Base-by-base conservation (phyloP, 1,139 yeast species). In the Nakaseomyces glabratus region DNA sequence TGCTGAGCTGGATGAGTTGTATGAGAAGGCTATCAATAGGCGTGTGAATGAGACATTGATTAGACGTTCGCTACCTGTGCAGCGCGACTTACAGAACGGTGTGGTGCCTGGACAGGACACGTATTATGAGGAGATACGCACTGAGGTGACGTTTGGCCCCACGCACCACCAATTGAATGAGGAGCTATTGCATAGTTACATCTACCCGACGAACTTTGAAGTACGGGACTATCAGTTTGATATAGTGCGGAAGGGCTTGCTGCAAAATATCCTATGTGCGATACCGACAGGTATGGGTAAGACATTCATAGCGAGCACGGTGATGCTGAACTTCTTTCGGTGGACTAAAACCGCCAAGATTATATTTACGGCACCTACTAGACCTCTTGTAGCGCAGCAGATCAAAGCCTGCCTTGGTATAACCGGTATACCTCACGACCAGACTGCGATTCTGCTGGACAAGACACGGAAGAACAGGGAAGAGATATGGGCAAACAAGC, bases 241-340 rank as follows among this genome's bases (percentile, higher is more conserved):
- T 44, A 86, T 90, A 40, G 86, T 86, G 2, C 65, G 67, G 34
- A 69, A 74, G 38, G 79, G 96, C 0, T 63, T 93, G 33, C 76
- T 71, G 49, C 68, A 77, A 43, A 93, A 93, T 52, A 58, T 80
- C 3, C 62, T 93, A 28, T 90, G 93, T 48, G 95, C 97, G 0
- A 69, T 93, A 18, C 99, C 99, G 0, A 93, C 99, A 0, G 99
- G 99, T 46, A 67, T 88, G 56, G 99, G 99, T 31, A 93, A 93
- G 60, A 93, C 99, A 0, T 86, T 93, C 46, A 86, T 93, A 49
- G 97, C 98, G 2, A 77, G 93, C 28, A 80, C 95, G 0, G 93
- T 90, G 19, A 93, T 93, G 85, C 66, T 88, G 38, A 93, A 93
- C 53, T 93, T 72, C 60, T 76, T 72, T 47, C 63, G 94, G 34